Base-by-base conservation (phyloP, 768 basidiomycete genomes). In the Russula sp. region DNA sequence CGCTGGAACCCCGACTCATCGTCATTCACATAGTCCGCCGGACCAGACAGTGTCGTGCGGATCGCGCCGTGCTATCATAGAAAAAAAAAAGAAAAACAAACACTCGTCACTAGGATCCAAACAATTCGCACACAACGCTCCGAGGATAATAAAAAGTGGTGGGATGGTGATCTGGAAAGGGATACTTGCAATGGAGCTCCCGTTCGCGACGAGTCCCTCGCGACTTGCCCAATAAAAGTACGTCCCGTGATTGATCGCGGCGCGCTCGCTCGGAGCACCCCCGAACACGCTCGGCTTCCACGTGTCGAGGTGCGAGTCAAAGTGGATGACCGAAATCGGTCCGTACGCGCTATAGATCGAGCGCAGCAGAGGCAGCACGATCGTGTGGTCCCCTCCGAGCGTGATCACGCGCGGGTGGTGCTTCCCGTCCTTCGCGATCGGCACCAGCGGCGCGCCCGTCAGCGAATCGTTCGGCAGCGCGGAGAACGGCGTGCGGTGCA, bases 141-240 rank as follows among this genome's bases (percentile, higher is more conserved):
- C 62, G 48, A 69, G 58, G 55, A n/a, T 0, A 41, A 50, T n/a
- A 50, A 50, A 43, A 55, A 53, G 46, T 6, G 6, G 25, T 29
- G 14, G 14, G 25, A 16, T 14, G 51, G 59, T 7, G 50, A 69
- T 60, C 66, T 71, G 61, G 72, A 71, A 75, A 69, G 42, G 63
- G 72, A 81, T 67, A 88, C 87, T 88, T 88, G 86, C 88, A 84
- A 88, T 88, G 73, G 87, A 88, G 60, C 81, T 80, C 65, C 87
- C 87, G 62, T 89, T 87, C 67, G 78, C 79, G 65, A 95, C 86
- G 47, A 92, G 76, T 2, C 92, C 91, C 68, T 92, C 89, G 67
- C 87, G 81, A 62, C 84, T 85, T 0, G 93, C 93, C 81, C 88
- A 88, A 74, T 90, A 93, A 73, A 94, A 94, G 76, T 93, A 93